Evolutionary conservation across 2,329 filamentous ascomycete species (phyloP), one percentile per base, ranked within the genome.

Genomic region (Arthrobotrys pseudoclavata): DNA sequence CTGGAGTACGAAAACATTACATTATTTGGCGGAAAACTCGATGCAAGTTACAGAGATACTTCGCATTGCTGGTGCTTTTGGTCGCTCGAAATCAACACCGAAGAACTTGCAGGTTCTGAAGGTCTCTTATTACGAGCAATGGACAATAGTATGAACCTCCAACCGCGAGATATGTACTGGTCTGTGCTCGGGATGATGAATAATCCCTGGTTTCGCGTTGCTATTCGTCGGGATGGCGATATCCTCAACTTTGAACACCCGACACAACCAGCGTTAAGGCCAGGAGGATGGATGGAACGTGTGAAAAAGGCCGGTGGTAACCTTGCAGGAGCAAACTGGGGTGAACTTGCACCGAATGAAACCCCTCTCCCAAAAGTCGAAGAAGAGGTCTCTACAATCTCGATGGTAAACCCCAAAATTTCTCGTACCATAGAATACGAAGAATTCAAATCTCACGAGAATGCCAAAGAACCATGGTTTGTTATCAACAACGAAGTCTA

Each of bases 141-240:
- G 93, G 94, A 97, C 80, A 94, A 97, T 80, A 88, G 91, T 68
- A 91, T 97, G 89, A 92, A 92, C 83, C 86, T 92, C 0, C 93
- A 97, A 83, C 94, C 94, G 3, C 88, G 92, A 78, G 94, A 97
- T 81, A 96, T 97, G 92, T 97, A 97, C 84, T 97, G 94, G 94
- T 94, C 90, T 76, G 93, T 97, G 1, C 85, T 97, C 45, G 94
- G 94, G 0, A 97, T 97, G 94, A 97, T 97, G 94, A 97, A 97
- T 84, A 97, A 97, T 81, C 92, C 93, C 0, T 97, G 94, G 94
- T 97, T 91, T 83, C 88, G 94, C 4, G 88, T 97, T 0, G 89
- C 90, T 1, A 91, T 97, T 68, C 88, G 89, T 64, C 90, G 90
- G 69, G 79, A 80, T 76, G 86, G 86, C 0, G 86, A 88, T 15